phyloP scores from a whole-genome alignment of 1,284 basidiomycete genomes.

The Leccinum cinnamomeum region DNA sequence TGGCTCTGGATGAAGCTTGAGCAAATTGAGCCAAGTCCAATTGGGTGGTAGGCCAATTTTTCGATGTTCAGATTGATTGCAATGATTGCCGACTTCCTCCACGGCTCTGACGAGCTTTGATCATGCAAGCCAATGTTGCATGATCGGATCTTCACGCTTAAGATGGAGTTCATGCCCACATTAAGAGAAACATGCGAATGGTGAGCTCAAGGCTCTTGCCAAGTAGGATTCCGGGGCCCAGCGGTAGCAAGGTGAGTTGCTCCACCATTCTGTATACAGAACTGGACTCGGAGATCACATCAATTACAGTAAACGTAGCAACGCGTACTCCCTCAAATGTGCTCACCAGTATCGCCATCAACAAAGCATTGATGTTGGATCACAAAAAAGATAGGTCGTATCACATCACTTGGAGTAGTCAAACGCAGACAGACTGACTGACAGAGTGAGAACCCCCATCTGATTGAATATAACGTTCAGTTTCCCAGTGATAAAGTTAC shows the following conservation, averaged over 20 bases:
- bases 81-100: no score
- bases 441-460: slow-evolving; percentile 29
- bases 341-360: slow-evolving; percentile 18
- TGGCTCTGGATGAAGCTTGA: no score
- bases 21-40: no score
- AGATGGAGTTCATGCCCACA: neutral
- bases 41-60: no score
- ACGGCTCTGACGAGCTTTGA: no score
- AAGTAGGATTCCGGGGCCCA: slow-evolving; percentile 11
- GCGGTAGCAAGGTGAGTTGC: slow-evolving; percentile 5
- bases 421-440: neutral
- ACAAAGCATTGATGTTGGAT: slow-evolving; percentile 15
- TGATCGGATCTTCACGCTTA: no score
- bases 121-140: no score
- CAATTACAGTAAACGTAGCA: neutral
- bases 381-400: neutral
- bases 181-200: neutral
- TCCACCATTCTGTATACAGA: slow-evolving; percentile 9
- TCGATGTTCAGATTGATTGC: no score
- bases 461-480: slow-evolving; percentile 22
- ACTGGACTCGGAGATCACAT: slow-evolving; percentile 6
- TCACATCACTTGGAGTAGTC: neutral
- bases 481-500: slow-evolving; percentile 11
- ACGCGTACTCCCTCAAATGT: neutral
- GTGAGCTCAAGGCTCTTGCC: slow-evolving; percentile 15